Base-by-base conservation (phyloP, 202 grass and related monocot species). In the Panicum virgatum region DNA sequence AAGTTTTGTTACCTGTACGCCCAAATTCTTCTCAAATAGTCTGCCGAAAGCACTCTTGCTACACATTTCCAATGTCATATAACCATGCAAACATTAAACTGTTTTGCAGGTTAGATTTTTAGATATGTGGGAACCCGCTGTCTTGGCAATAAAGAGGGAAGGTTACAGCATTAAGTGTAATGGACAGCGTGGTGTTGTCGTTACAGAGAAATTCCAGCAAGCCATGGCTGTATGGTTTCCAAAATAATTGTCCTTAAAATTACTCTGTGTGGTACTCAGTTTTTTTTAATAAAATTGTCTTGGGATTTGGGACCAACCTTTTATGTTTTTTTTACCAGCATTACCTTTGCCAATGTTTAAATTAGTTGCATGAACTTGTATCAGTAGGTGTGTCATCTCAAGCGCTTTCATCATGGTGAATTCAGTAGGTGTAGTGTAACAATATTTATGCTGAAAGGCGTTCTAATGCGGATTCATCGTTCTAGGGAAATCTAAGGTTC, bases 81-180 rank as follows among this genome's bases (percentile, higher is more conserved):
- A 67, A 67, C 42, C 23, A 50, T 63, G 47, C 5, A n/a, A 72
- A 64, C 7, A 36, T 42, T 10, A 22, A 60, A 59, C 5, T 14
- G 50, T 48, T 77, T 11, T 78, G 72, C 82, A 97, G 94, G 90
- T 87, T 83, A 91, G 86, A 83, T 98, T 88, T 82, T 78, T 98
- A 64, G 88, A 94, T 84, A 93, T 98, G 88, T 98, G 95, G 95
- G 95, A 98, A 68, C 79, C 83, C 61, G 92, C 92, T 66, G 83
- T 94, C 75, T 80, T 98, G 86, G 84, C 88, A 69, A 93, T 98
- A 88, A 98, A 94, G 84, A 91, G 86, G 77, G 95, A 94, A 77
- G 95, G 90, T 39, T 98, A 91, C 86, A 98, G 88, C 76, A 93
- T 98, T 69, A 98, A 93, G 84, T 93, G 84, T 61, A 93, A 81